phyloP scores from a whole-genome alignment of 257 asterid genomes.

The Mitragyna speciosa region DNA sequence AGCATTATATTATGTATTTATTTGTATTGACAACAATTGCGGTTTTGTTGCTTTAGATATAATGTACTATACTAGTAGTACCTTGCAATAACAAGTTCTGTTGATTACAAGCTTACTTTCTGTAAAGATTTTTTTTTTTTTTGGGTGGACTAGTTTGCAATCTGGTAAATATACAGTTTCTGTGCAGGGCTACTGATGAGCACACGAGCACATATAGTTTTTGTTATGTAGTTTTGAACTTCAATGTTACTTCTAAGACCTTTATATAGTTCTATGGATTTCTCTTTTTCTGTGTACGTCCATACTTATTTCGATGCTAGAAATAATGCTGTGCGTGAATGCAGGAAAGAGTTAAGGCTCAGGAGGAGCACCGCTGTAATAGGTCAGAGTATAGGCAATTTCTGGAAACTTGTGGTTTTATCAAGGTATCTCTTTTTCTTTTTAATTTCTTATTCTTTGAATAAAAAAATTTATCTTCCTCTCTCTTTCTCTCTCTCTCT shows the following conservation, averaged over 20 bases:
- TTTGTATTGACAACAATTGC: not conserved
- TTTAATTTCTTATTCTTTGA: not conserved
- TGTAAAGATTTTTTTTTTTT: too few relatives aligned
- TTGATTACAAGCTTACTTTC: not conserved
- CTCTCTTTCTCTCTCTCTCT: slow-evolving; percentile 6
- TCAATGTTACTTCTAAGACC: not conserved
- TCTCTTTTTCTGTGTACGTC: not conserved
- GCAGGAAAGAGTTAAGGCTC: slow-evolving; percentile 94
- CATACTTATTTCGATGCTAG: not conserved
- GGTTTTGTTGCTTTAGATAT: not conserved
- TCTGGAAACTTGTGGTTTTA: slow-evolving; percentile 76
- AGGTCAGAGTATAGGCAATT: slow-evolving; percentile 77
- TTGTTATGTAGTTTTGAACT: not conserved
- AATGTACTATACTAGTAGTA: too few relatives aligned
- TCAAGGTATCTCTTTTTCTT: slow-evolving; percentile 56
- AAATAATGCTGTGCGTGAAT: slow-evolving; percentile 11
- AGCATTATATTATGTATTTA: not conserved
- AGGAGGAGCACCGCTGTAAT: slow-evolving; percentile 74
- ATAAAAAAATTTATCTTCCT: slow-evolving; percentile 7
- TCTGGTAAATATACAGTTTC: not conserved
- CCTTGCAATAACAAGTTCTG: too few relatives aligned
- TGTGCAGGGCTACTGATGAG: not conserved
- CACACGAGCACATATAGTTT: not conserved
- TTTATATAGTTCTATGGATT: not conserved
- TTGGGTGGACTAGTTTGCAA: not conserved